Evolutionary conservation across 2,329 filamentous ascomycete genomes (phyloP).

Genomic region (Monosporascus sp.): DNA sequence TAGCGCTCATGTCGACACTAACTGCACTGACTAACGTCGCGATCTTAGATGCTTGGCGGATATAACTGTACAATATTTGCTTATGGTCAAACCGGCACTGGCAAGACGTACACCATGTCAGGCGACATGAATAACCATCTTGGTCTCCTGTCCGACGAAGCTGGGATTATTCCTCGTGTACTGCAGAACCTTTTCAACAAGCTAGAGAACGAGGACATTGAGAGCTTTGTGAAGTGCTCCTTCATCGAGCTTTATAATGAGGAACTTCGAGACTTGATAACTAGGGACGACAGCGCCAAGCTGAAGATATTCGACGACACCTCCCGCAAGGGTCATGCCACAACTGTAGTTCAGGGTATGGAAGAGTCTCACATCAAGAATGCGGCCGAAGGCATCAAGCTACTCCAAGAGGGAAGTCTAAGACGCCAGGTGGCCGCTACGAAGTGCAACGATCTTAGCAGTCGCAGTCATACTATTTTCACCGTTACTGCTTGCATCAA

Average conservation of each 20-base stretch:
- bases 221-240: constrained; percentile 92
- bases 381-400: constrained; percentile 78
- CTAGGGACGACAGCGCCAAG: constrained; percentile 74
- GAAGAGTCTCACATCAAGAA: constrained; percentile 90
- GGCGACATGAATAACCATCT: constrained; percentile 89
- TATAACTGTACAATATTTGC: constrained; percentile 99
- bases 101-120: constrained; percentile 99
- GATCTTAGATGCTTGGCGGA: constrained; percentile 73
- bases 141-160: constrained; percentile 81
- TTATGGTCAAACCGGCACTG: constrained; percentile 95
- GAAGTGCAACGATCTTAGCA: constrained; percentile 99
- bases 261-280: constrained; percentile 84
- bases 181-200: constrained; percentile 82
- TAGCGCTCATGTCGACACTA: neutral
- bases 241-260: constrained; percentile 99
- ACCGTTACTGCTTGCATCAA: constrained; percentile 92
- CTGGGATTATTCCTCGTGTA: constrained; percentile 91
- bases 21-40: constrained; percentile 5
- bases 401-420: constrained; percentile 83
- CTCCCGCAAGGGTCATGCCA: constrained; percentile 75
- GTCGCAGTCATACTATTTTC: constrained; percentile 94
- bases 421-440: constrained; percentile 97
- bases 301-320: constrained; percentile 95
- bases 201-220: constrained; percentile 70
- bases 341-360: constrained; percentile 93